A percentile compares a stretch with the other conserved stretches of the same genome.
Evolutionary conservation across 2,329 filamentous ascomycete genomes (phyloP).

Genomic region (Helotiales sp.): DNA sequence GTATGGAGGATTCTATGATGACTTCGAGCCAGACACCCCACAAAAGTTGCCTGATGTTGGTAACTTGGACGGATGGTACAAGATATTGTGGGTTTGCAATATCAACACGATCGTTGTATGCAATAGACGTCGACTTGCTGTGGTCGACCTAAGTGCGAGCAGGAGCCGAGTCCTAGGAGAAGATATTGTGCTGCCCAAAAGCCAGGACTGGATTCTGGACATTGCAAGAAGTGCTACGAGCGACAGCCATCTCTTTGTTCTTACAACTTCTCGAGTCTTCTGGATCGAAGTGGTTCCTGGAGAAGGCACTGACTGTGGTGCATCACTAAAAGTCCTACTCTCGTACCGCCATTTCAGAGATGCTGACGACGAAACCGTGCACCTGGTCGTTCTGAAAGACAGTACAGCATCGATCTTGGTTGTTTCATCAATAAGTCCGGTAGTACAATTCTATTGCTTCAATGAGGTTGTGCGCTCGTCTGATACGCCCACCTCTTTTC

Average conservation of each 20-base stretch:
- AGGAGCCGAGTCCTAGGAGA: constrained; percentile 22
- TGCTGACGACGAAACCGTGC: constrained; percentile 39
- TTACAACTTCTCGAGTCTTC: constrained; percentile 44
- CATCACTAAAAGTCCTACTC: constrained; percentile 36
- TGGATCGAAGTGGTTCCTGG: constrained; percentile 31
- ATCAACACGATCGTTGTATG: constrained; percentile 47
- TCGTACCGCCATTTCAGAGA: constrained; percentile 48
- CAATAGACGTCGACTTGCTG: constrained; percentile 37
- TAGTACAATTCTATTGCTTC: constrained; percentile 34
- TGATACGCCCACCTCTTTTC: constrained; percentile 14
- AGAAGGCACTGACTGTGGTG: constrained; percentile 17
- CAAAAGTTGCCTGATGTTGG: constrained; percentile 1
- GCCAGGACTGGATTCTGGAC: constrained; percentile 56
- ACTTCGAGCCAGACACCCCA: constrained; percentile 7
- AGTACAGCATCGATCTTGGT: constrained; percentile 27
- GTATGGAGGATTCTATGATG: constrained; percentile 29
- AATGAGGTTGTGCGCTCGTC: background rate
- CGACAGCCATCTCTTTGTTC: constrained; percentile 53
- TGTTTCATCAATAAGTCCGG: constrained; percentile 23
- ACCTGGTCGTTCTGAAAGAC: constrained; percentile 33
- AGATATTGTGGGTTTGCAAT: constrained; percentile 48
- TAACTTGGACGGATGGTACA: constrained; percentile 45
- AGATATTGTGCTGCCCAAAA: constrained; percentile 18
- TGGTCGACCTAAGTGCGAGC: constrained; percentile 31
- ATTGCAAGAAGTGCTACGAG: constrained; percentile 48